These are phyloP conservation scores for Stagonosporopsis vannaccii DNA, from an alignment of 2,329 filamentous ascomycete species.

Conservation along the genomic window DNA sequence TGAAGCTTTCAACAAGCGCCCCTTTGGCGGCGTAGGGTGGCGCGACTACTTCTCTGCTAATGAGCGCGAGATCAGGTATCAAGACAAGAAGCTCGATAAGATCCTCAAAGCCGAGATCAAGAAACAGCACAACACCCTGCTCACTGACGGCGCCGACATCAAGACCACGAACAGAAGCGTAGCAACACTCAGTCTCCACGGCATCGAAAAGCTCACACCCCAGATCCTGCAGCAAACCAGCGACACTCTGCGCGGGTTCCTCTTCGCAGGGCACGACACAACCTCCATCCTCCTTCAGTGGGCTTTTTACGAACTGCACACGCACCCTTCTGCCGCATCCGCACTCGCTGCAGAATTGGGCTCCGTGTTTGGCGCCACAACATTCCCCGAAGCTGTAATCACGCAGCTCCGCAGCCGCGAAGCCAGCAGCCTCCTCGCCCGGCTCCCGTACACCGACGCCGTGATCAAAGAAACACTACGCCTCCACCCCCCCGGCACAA, in stretches of 20 bases:
- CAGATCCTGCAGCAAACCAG: conserved; percentile 41
- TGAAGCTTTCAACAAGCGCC: conserved; percentile 26
- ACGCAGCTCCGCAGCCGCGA: not conserved
- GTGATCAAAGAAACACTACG: conserved; percentile 55
- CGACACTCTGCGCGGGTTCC: conserved; percentile 46
- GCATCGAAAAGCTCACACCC: conserved; percentile 22
- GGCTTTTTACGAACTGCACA: conserved; percentile 34
- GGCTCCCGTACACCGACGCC: conserved; percentile 53
- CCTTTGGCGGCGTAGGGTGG: conserved; percentile 19
- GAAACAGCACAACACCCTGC: conserved; percentile 16
- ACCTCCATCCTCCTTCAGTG: conserved; percentile 37
- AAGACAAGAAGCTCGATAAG: conserved; percentile 21
- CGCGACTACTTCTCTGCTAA: conserved; percentile 26
- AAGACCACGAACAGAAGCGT: conserved; percentile 15
- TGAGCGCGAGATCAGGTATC: conserved; percentile 19
- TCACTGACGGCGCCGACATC: not conserved
- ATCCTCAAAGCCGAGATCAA: conserved; percentile 26
- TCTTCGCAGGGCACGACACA: conserved; percentile 47
- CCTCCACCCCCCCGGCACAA: conserved; percentile 47
- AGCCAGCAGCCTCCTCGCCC: conserved; percentile 6
- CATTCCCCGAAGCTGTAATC: not conserved
- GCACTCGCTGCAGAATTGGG: not conserved
- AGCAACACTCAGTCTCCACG: conserved; percentile 24
- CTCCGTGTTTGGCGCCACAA: not conserved
- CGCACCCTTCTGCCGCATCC: conserved; percentile 22